A percentile compares a stretch with the other conserved stretches of the same genome.
These are phyloP conservation scores for Paspalum notatum DNA, from an alignment of 176 grass and related monocot species.

Conservation along the genomic window DNA sequence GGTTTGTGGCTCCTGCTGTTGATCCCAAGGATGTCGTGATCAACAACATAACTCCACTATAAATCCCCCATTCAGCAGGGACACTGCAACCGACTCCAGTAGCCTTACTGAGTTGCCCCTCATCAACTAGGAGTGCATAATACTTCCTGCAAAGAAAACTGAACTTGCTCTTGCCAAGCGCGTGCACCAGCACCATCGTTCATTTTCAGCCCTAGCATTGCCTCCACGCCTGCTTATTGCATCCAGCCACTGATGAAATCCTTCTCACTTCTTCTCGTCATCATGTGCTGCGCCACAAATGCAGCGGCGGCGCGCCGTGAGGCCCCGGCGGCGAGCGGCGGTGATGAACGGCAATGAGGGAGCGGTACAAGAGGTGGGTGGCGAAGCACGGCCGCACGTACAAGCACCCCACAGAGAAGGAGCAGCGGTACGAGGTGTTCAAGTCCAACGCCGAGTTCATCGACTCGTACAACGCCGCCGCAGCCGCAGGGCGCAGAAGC, in stretches of 20 bases:
- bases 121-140: too few species aligned
- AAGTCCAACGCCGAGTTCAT: background rate
- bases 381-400: background rate
- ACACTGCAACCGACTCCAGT: too few species aligned
- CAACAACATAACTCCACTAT: too few species aligned
- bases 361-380: background rate
- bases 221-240: background rate
- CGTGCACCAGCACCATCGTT: too few species aligned
- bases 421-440: background rate
- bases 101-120: too few species aligned
- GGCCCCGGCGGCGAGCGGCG: background rate
- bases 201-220: too few species aligned
- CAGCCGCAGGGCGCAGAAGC: background rate
- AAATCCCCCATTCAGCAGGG: too few species aligned
- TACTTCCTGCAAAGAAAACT: too few species aligned
- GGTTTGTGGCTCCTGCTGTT: too few species aligned
- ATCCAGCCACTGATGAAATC: background rate
- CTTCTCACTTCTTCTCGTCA: background rate
- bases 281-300: background rate
- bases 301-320: too few species aligned
- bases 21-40: too few species aligned
- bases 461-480: background rate
- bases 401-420: background rate
- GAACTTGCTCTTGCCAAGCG: too few species aligned
- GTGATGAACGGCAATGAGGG: background rate